Conservation (phyloP, 768 basidiomycete species). For the Candolleomyces eurysporus region DNA sequence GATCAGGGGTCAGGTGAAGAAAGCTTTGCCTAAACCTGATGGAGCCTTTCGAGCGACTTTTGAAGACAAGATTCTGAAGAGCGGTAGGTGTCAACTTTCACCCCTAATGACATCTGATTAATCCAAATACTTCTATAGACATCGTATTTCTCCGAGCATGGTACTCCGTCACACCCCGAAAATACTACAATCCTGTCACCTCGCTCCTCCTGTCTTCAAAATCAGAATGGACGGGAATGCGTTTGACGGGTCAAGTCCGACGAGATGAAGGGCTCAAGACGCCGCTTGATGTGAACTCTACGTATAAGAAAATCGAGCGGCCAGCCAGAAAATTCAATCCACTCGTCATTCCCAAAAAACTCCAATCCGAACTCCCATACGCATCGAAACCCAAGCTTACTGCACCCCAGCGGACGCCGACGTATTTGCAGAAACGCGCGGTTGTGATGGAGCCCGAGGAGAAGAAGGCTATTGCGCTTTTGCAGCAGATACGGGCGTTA, state of each 20-base stretch:
- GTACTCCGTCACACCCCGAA: conserved; percentile 93
- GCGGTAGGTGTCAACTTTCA: conserved; percentile 56
- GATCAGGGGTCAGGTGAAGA: conserved; percentile 95
- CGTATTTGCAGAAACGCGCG: conserved; percentile 94
- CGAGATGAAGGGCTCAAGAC: conserved; percentile 84
- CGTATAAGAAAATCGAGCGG: conserved; percentile 82
- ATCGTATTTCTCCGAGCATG: conserved; percentile 95
- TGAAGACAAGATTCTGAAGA: conserved; percentile 96
- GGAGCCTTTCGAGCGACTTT: conserved; percentile 96
- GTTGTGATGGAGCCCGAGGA: conserved; percentile 96
- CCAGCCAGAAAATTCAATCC: conserved; percentile 86
- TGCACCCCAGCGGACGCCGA: conserved; percentile 66
- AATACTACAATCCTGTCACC: conserved; percentile 96
- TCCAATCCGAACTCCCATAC: conserved; percentile 90
- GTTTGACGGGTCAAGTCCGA: conserved; percentile 89
- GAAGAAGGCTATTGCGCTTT: conserved; percentile 82
- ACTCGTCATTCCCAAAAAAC: conserved; percentile 80
- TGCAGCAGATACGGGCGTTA: conserved; percentile 93
- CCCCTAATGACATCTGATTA: neutral
- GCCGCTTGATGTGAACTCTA: conserved; percentile 78
- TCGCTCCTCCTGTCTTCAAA: conserved; percentile 85
- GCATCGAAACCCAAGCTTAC: conserved; percentile 89
- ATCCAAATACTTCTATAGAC: conserved; percentile 46
- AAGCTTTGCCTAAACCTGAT: conserved; percentile 91
- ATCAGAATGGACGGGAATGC: conserved; percentile 88